A percentile compares a stretch with the other conserved stretches of the same genome.
Conservation (phyloP, 495 filamentous ascomycete genomes). For the Chaetomidium leptoderma region DNA sequence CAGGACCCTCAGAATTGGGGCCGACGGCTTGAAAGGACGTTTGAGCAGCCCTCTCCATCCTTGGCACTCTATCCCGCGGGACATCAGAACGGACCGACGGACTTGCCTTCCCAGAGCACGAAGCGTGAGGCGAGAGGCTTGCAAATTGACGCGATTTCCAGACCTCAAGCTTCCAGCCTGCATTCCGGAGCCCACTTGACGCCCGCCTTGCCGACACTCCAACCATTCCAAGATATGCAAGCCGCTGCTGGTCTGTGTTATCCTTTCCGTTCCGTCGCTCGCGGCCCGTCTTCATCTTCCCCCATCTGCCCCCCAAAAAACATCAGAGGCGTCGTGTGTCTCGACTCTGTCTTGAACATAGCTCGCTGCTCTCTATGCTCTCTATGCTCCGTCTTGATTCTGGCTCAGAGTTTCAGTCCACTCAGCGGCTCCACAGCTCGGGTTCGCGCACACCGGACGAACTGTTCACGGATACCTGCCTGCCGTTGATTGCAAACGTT, state of each 20-base stretch:
- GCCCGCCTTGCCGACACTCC: constrained; percentile 16
- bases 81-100: not conserved
- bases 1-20: not conserved
- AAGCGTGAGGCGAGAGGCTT: not conserved
- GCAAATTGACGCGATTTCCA: constrained; percentile 11
- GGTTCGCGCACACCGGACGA: constrained; percentile 26
- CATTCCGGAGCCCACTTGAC: constrained; percentile 27
- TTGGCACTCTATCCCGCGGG: constrained; percentile 3
- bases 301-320: constrained; percentile 8
- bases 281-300: constrained; percentile 11
- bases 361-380: constrained; percentile 12
- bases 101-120: not conserved
- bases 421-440: not conserved
- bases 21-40: not conserved
- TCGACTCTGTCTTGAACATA: constrained; percentile 28
- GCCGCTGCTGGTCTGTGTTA: constrained; percentile 28
- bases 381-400: not conserved
- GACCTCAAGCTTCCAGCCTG: constrained; percentile 22
- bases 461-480: constrained; percentile 39
- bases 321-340: constrained; percentile 26
- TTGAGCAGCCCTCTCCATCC: not conserved
- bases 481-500: constrained; percentile 38
- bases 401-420: constrained; percentile 1
- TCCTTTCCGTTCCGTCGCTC: constrained; percentile 14
- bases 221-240: constrained; percentile 33